Base-by-base conservation (phyloP, 257 asterid genomes). In the Solanum chilense region DNA sequence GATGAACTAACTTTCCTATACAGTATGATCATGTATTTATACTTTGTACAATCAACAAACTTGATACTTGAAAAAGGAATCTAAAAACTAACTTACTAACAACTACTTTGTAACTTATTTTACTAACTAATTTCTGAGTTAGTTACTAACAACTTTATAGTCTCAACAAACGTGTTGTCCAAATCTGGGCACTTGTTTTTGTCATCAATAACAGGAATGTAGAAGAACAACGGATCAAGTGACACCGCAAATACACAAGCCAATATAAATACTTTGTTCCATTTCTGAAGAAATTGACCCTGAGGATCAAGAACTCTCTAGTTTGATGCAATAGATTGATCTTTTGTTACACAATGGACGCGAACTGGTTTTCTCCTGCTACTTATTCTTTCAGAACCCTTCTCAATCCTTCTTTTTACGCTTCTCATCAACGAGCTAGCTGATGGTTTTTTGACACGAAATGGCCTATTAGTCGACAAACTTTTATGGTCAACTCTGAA, bases 141-240 rank as follows among this genome's bases (percentile, higher is more conserved):
- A n/a, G n/a, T n/a, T n/a, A n/a, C n/a, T n/a, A n/a, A n/a, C n/a
- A n/a, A n/a, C n/a, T n/a, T n/a, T n/a, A n/a, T n/a, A n/a, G n/a
- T n/a, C n/a, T n/a, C n/a, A n/a, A n/a, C n/a, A n/a, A n/a, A n/a
- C 0, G 84, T 81, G 41, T 81, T 42, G 73, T 94, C 96, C 88
- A 91, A 58, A 45, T 91, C 88, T 15, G 93, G 90, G 88, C 98
- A 93, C 14, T 81, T 88, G 4, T 39, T 85, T 6, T 6, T 18
- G 85, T 45, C 29, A 20, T 92, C 92, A 42, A 94, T 78, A 25
- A 90, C 92, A 12, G 96, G 96, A 88, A 92, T 89, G 92, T 94
- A 94, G 88, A 94, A 93, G 93, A 94, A 94, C 14, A 93, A 66
- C 12, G 96, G 98, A 82, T 94, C 96, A 41, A 94, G 33, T 3